Evolutionary conservation across 352 stramenopile species (phyloP), one percentile per base, ranked within the genome.

Genomic region (Paralagenidium karlingii): DNA sequence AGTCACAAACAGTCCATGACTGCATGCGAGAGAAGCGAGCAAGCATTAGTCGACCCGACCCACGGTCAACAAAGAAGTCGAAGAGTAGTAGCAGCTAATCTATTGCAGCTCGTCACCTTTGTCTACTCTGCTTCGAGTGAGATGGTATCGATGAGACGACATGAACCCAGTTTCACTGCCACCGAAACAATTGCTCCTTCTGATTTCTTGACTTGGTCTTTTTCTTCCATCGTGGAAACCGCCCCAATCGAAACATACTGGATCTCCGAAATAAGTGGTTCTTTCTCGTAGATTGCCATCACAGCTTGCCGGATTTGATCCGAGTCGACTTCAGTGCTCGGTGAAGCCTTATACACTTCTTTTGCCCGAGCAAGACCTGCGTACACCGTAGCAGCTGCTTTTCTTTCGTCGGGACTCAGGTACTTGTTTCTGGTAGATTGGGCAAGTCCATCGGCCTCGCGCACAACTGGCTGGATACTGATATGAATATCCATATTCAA

Each of bases 391-490:
- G 65, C 60, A 2, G 95, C 94, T 1, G 74, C 84, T 8, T 58
- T 34, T 30, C 94, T 73, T 60, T 99, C 93, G 10, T 87, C 67
- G 1, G 54, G 10, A 1, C 55, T 87, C 40, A 99, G 68, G 60
- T 99, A 99, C 34, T 95, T 92, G 69, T 99, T 99, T 27, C 96
- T 81, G 40, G 89, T 98, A 12, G 90, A 98, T 56, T 98, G 87
- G 12, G 96, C 96, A 28, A 99, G 78, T 4, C 96, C 96, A 62
- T 99, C 89, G 1, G 47, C 30, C 61, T 99, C 96, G 21, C 96
- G 81, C 24, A 88, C 65, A 24, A 97, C 98, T 13, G 85, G 67
- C 40, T 91, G 71, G 21, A 98, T 76, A 8, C 89, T 55, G 30
- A 99, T 75, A 37, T 95, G 58, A 18, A 97, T 70, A 26, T 88